Base-by-base conservation (phyloP, 352 stramenopile species). In the Phytophthora multivora region DNA sequence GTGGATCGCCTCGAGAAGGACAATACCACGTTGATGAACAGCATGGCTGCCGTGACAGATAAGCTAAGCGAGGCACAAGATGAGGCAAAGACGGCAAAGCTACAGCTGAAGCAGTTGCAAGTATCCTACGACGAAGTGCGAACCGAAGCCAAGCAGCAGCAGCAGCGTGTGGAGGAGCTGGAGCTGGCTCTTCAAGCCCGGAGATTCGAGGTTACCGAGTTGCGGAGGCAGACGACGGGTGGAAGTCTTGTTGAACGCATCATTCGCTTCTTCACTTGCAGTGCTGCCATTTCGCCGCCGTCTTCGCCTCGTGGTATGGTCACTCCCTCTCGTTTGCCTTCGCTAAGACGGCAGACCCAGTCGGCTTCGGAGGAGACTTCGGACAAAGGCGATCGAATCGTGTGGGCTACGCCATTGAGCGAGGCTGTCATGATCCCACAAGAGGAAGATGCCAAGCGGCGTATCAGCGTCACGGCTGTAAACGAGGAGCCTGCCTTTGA, bases 251-350 rank as follows among this genome's bases (percentile, higher is more conserved):
- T 93, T 12, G 84, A 92, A 71, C 84, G 85, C 18, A 72, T 88
- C 23, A 86, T 95, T 41, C 82, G 84, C n/a, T 95, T 95, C 50
- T 91, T 95, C 58, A 95, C 86, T 8, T 95, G 86, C 75, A 93
- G 76, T 67, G 71, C 76, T 10, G 75, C 76, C 23, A 74, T 80
- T 19, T 75, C 77, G 0, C 71, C 73, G 3, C 71, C 80, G 0
- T 69, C 65, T 25, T 84, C 76, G n/a, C 73, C 82, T 36, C 66
- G 67, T 41, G 69, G 61, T 18, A 69, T 74, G 59, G 45, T 67
- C 2, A 68, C 39, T 1, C 62, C 63, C 40, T 80, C 50, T 52
- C 67, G 46, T 41, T 69, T 67, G 53, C 54, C 57, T 42, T 66
- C 58, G 0, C 30, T 73, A 16, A 75, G 53, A 62, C 62, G 59